Conservation (phyloP, 2,329 filamentous ascomycete species). For the Bimuria novae-zelandiae region DNA sequence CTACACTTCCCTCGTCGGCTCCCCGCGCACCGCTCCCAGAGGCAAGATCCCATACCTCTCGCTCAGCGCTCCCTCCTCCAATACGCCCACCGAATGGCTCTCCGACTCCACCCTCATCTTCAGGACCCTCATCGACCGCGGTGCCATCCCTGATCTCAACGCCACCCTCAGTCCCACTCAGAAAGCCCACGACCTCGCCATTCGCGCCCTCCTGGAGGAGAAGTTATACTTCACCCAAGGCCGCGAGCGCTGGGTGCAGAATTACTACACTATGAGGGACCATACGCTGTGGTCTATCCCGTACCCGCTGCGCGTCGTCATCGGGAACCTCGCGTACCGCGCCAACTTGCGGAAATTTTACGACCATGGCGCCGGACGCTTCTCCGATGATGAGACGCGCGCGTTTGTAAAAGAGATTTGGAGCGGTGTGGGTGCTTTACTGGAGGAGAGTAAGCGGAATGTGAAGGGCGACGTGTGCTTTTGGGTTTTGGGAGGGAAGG, state of each 20-base stretch:
- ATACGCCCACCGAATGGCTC: slow-evolving; percentile 37
- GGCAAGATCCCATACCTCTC: slow-evolving; percentile 66
- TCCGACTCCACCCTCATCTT: slow-evolving; percentile 63
- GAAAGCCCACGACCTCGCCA: slow-evolving; percentile 55
- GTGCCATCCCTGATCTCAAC: slow-evolving; percentile 57
- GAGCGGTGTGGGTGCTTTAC: slow-evolving; percentile 55
- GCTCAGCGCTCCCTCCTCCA: slow-evolving; percentile 16
- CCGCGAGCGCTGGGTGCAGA: slow-evolving; percentile 62
- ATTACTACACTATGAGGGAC: slow-evolving; percentile 64
- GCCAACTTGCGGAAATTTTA: slow-evolving; percentile 52
- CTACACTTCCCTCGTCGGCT: slow-evolving; percentile 56
- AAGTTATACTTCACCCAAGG: slow-evolving; percentile 62
- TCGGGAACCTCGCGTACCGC: slow-evolving; percentile 58
- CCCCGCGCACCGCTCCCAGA: slow-evolving; percentile 53
- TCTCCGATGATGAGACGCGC: slow-evolving; percentile 56
- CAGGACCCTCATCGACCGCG: slow-evolving; percentile 49
- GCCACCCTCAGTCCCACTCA: slow-evolving; percentile 44
- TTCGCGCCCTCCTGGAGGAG: slow-evolving; percentile 63
- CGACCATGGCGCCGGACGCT: slow-evolving; percentile 61
- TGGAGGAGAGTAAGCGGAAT: slow-evolving; percentile 47
- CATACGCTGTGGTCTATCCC: slow-evolving; percentile 56
- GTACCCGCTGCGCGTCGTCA: slow-evolving; percentile 56
- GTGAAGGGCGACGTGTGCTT: slow-evolving; percentile 49
- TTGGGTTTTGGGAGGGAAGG: slow-evolving; percentile 60
- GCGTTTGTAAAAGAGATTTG: slow-evolving; percentile 57